Evolutionary conservation across 805 yeast species (phyloP), one percentile per base, ranked within the genome.

Genomic region (Wickerhamiella bombiphila): DNA sequence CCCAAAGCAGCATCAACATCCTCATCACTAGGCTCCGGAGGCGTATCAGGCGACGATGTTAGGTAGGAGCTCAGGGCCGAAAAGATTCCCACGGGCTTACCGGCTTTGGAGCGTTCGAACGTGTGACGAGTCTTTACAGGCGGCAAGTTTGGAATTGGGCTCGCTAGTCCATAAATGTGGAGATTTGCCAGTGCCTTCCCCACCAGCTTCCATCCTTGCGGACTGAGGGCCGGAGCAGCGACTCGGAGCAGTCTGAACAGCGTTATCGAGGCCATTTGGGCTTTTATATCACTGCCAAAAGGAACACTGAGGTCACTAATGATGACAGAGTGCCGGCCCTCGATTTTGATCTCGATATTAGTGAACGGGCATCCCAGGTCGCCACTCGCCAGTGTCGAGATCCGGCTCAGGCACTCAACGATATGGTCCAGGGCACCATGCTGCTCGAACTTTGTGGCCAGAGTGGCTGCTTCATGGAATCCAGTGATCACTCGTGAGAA

Each of bases 51-150:
- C 41, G 76, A 71, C 15, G 96, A 91, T 45, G 91, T 81, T 57
- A 91, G 69, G 51, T 85, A 88, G 0, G 94, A 82, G 1, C 96
- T 85, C 49, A 91, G 76, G 0, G 97, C 80, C 0, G 94, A 80
- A 39, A 91, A 70, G n/a, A 91, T 53, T 2, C 97, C 83, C 8
- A 66, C 66, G 24, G 76, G 93, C 49, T 74, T 80, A 26, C 74
- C 69, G 1, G 78, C 75, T 35, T 73, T 73, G 11, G 73, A 54
- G 44, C 59, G 61, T 49, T 72, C 73, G 30, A 82, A 70, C 6
- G 75, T 67, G 47, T 71, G 72, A 29, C 73, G 74, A 0, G 95
- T 81, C 37, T 67, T 66, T 60, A 67, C 40, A 59, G 49, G 69
- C 52, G 80, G 86, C 50, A 80, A 73, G 38, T 72, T 78, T 3